These are phyloP conservation scores for Forsythia suspensa DNA, from an alignment of 257 asterid species.

Conservation along the genomic window DNA sequence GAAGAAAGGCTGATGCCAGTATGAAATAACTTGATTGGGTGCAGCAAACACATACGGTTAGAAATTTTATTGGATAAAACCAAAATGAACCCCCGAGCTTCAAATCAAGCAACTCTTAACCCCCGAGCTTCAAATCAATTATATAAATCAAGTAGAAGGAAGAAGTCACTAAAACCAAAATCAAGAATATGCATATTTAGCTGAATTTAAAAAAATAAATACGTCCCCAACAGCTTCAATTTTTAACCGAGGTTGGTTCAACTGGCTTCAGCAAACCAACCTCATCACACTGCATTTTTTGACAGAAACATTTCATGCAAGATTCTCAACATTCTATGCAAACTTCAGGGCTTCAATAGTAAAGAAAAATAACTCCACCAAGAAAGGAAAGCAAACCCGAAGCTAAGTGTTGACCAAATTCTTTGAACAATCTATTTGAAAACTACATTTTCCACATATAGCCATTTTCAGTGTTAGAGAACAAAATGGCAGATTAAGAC, in stretches of 20 bases:
- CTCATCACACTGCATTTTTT: background rate
- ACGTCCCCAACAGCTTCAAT: too few species aligned
- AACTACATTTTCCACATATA: background rate
- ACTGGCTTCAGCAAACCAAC: background rate
- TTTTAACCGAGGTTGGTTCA: too few species aligned
- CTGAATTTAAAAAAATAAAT: too few species aligned
- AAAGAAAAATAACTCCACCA: background rate
- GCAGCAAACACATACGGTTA: background rate
- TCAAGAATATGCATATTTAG: background rate
- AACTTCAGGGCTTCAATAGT: background rate
- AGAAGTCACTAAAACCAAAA: background rate
- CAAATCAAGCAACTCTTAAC: background rate
- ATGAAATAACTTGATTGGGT: background rate
- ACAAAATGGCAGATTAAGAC: background rate
- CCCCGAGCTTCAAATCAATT: background rate
- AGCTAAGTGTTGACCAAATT: background rate
- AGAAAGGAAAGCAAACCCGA: conserved; percentile 6
- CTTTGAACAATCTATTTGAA: background rate
- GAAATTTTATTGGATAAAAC: too few species aligned
- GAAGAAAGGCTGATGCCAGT: background rate
- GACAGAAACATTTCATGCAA: background rate
- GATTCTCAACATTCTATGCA: background rate
- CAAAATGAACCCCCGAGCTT: background rate
- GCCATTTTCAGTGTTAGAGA: background rate
- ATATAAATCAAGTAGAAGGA: background rate